These are phyloP conservation scores for Eucalyptus sp. DNA, from an alignment of 345 rosid species.

Conservation along the genomic window DNA sequence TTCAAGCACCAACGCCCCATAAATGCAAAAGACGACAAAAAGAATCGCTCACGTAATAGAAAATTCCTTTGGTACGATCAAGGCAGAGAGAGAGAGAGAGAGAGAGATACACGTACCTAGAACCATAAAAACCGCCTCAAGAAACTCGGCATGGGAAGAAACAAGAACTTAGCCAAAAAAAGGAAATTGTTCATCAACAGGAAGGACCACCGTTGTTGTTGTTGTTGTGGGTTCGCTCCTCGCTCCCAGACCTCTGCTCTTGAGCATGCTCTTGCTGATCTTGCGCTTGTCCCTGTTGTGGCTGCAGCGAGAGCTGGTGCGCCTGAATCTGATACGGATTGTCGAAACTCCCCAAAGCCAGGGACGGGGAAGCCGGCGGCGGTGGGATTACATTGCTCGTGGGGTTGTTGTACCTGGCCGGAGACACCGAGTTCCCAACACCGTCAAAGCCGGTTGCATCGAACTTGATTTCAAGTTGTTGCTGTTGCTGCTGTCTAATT, in stretches of 20 bases:
- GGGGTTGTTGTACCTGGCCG: background rate
- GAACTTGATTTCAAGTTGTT: slow-evolving; percentile 40
- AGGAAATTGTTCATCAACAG: slow-evolving; percentile 8
- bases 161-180: background rate
- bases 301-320: slow-evolving; percentile 48
- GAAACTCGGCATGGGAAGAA: background rate
- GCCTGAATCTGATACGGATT: slow-evolving; percentile 35
- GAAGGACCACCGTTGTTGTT: slow-evolving; percentile 11
- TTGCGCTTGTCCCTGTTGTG: slow-evolving; percentile 40
- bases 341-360: slow-evolving; percentile 47
- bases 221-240: background rate
- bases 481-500: slow-evolving; percentile 18
- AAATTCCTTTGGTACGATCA: background rate
- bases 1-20: background rate
- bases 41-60: background rate
- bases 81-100: background rate
- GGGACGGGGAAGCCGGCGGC: slow-evolving; percentile 30
- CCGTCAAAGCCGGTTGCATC: slow-evolving; percentile 16
- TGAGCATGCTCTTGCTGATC: background rate
- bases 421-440: background rate
- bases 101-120: background rate
- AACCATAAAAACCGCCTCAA: background rate
- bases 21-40: background rate
- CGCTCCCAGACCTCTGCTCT: background rate
- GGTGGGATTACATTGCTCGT: background rate